These are phyloP conservation scores for Steccherinum ochraceum DNA, from an alignment of 768 basidiomycete genomes.

Conservation along the genomic window DNA sequence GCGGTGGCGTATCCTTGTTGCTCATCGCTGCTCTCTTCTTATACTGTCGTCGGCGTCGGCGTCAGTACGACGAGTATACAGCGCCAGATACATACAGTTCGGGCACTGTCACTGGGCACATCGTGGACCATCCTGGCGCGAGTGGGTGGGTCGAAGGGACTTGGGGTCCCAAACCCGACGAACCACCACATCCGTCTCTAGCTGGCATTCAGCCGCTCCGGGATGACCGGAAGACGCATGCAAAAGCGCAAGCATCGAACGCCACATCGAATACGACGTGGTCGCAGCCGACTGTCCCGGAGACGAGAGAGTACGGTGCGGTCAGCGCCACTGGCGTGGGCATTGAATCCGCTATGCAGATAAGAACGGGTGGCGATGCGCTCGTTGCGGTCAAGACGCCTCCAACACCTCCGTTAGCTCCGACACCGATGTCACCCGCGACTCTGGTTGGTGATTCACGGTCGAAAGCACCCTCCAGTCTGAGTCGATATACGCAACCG, in stretches of 20 bases:
- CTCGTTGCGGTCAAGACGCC: background rate
- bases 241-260: background rate
- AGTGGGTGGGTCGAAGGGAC: constrained; percentile 9
- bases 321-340: background rate
- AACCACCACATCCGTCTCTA: background rate
- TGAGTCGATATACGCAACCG: too few relatives aligned
- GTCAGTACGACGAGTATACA: background rate
- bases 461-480: too few relatives aligned
- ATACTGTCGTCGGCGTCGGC: background rate
- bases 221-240: background rate
- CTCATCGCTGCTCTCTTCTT: background rate
- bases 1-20: background rate
- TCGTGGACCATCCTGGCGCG: constrained; percentile 1
- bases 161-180: background rate
- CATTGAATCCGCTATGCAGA: background rate
- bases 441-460: too few relatives aligned
- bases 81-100: background rate
- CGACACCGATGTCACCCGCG: too few relatives aligned
- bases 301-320: background rate
- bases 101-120: background rate
- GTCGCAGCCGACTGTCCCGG: background rate
- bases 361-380: background rate
- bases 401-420: background rate
- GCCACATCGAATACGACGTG: background rate
- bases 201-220: background rate